A percentile compares a stretch with the other conserved stretches of the same genome.
Evolutionary conservation across 2,329 filamentous ascomycete species (phyloP).

Genomic region (Laburnicola sp.): DNA sequence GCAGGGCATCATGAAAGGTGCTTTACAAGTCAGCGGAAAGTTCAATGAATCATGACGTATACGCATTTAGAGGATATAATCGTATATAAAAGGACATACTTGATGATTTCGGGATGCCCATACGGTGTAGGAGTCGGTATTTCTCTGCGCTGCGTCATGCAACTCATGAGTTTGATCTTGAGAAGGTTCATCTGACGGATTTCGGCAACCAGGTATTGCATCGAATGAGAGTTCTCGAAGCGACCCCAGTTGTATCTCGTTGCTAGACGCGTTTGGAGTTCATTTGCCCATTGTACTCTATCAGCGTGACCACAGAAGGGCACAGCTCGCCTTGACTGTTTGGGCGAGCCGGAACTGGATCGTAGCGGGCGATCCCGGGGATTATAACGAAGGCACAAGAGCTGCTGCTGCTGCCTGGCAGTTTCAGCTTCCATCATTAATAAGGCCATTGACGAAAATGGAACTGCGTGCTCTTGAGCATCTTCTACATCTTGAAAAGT

Average conservation of each 20-base stretch:
- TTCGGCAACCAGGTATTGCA: slow-evolving; percentile 18
- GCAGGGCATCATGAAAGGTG: slow-evolving; percentile 22
- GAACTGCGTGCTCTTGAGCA: slow-evolving; percentile 15
- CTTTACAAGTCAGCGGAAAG: slow-evolving; percentile 9
- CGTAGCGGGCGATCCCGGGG: slow-evolving; percentile 19
- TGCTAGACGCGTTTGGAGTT: slow-evolving; percentile 15
- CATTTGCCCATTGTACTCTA: slow-evolving; percentile 11
- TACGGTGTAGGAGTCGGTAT: background rate
- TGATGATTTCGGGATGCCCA: slow-evolving; percentile 13
- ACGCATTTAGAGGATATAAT: background rate
- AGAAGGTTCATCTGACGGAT: slow-evolving; percentile 16
- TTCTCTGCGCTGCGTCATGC: slow-evolving; percentile 17
- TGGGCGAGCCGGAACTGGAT: slow-evolving; percentile 6
- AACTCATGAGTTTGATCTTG: slow-evolving; percentile 20
- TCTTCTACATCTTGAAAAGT: slow-evolving; percentile 18
- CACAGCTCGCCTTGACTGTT: slow-evolving; percentile 5
- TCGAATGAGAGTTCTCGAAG: slow-evolving; percentile 15
- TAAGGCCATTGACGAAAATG: slow-evolving; percentile 23
- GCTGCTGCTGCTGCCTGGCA: slow-evolving; percentile 20
- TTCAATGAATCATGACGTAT: too few relatives aligned
- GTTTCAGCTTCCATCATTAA: slow-evolving; percentile 20
- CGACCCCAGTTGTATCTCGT: slow-evolving; percentile 13
- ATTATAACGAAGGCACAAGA: slow-evolving; percentile 16
- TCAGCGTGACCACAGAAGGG: slow-evolving; percentile 9
- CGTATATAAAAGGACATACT: slow-evolving; percentile 13